Percentiles rank a stretch among this genome's conserved stretches.
Conservation (phyloP, 805 yeast genomes). For the Zygoascus tannicola region DNA sequence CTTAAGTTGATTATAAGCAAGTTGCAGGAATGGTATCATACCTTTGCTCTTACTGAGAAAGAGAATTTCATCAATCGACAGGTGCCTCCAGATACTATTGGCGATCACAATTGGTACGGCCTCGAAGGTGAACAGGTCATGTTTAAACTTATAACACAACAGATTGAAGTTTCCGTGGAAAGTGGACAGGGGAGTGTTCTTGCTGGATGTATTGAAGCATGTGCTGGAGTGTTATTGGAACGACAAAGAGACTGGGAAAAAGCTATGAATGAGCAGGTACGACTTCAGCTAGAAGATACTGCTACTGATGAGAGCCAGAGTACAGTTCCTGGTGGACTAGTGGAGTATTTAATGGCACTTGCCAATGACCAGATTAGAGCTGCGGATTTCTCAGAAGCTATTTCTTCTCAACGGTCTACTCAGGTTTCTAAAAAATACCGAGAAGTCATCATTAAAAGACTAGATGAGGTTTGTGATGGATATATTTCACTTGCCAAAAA, state of each 20-base stretch:
- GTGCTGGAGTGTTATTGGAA: slow-evolving; percentile 48
- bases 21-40: slow-evolving; percentile 78
- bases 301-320: slow-evolving; percentile 31
- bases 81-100: slow-evolving; percentile 64
- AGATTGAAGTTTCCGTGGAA: slow-evolving; percentile 78
- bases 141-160: slow-evolving; percentile 78
- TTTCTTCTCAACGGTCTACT: slow-evolving; percentile 54
- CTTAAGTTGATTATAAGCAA: slow-evolving; percentile 58
- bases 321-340: slow-evolving; percentile 59
- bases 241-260: slow-evolving; percentile 57
- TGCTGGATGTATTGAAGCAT: slow-evolving; percentile 66
- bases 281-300: slow-evolving; percentile 25
- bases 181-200: slow-evolving; percentile 73
- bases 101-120: slow-evolving; percentile 45
- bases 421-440: slow-evolving; percentile 57
- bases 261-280: slow-evolving; percentile 46
- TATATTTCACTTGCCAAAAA: slow-evolving; percentile 65
- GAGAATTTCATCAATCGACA: slow-evolving; percentile 53
- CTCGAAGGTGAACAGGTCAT: slow-evolving; percentile 73
- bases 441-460: slow-evolving; percentile 45
- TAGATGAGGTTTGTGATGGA: slow-evolving; percentile 65
- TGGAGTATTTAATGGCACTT: slow-evolving; percentile 72
- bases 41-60: slow-evolving; percentile 57
- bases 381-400: slow-evolving; percentile 60
- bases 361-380: slow-evolving; percentile 77